Conservation (phyloP, 192 early-diverging fungal genomes). For the Coemansia sp. region DNA sequence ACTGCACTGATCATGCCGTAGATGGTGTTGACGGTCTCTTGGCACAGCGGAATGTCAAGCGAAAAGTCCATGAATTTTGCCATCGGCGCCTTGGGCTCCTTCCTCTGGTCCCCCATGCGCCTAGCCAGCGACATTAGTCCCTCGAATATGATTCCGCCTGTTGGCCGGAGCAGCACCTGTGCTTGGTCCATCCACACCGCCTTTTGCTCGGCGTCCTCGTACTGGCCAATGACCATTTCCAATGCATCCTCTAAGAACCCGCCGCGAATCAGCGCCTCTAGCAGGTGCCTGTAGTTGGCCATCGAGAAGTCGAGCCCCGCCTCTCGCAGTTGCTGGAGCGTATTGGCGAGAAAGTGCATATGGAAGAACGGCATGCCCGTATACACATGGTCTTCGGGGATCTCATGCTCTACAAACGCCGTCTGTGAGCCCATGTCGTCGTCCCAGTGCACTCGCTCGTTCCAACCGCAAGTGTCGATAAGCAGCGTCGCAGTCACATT, state of each 20-base stretch:
- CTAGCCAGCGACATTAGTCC: background rate
- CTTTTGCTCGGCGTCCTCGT: constrained; percentile 20
- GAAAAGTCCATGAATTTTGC: constrained; percentile 39
- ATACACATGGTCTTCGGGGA: constrained; percentile 49
- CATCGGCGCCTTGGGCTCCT: constrained; percentile 8
- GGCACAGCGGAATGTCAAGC: constrained; percentile 39
- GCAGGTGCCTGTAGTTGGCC: constrained; percentile 48
- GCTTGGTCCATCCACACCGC: constrained; percentile 11
- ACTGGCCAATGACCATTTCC: constrained; percentile 36
- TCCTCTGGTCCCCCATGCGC: constrained; percentile 6
- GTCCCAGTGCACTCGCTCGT: constrained; percentile 56
- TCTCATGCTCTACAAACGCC: constrained; percentile 28
- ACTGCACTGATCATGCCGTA: constrained; percentile 35
- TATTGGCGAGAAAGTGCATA: constrained; percentile 35
- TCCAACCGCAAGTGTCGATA: constrained; percentile 55
- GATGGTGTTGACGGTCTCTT: constrained; percentile 32
- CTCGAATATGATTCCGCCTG: background rate
- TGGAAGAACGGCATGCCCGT: constrained; percentile 43
- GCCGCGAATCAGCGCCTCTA: constrained; percentile 41
- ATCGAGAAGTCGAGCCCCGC: constrained; percentile 43
- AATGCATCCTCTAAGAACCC: constrained; percentile 36
- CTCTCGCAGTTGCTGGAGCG: constrained; percentile 39
- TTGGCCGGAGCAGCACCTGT: constrained; percentile 4
- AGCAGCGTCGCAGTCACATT: constrained; percentile 51
- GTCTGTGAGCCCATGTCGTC: constrained; percentile 39